Evolutionary conservation across 208 protist species (phyloP), one percentile per base, ranked within the genome.

Genomic region (Trichomonas gallinae): DNA sequence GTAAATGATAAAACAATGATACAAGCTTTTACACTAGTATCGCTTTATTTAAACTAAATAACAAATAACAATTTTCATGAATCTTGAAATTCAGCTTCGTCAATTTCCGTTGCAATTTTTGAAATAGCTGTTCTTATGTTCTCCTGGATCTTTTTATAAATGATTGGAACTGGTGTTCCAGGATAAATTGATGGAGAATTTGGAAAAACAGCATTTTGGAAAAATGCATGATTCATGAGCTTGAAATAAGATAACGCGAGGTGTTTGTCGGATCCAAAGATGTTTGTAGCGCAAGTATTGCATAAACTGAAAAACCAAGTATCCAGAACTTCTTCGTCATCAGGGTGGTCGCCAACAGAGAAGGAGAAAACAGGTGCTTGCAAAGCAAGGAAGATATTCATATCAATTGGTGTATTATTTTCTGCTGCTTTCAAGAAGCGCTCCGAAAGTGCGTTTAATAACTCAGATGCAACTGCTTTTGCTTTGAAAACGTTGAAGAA

Each of bases 191-290:
- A 17, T 6, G 26, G 11, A n/a, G 58, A 72, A 72, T n/a, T 72
- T 72, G 58, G 58, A 72, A 72, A 72, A 89, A 93, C 44, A 26
- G 87, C 23, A 93, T 34, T 38, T 44, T 93, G 87, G 44, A 93
- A 93, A 31, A 93, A 93, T 15, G 87, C 87, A 38, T 93, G 87
- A 26, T 93, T 93, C 87, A 93, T 93, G 17, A 93, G 42, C 46
- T 93, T 93, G 44, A 93, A 93, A 36, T 93, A 93, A 10, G 87
- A 23, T n/a, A 93, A 34, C 1, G 87, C 87, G 8, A 93, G 31
- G 6, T 93, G 8, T 4, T 93, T 34, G 46, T 93, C 45, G 1
- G 23, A 2, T 58, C n/a, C 45, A 44, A 93, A 93, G 42, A 93
- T 93, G 10, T 48, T 44, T 23, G 11, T 0, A 17, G 40, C 87